phyloP scores from a whole-genome alignment of 208 protist species.

The Vickermania spadyakhi region DNA sequence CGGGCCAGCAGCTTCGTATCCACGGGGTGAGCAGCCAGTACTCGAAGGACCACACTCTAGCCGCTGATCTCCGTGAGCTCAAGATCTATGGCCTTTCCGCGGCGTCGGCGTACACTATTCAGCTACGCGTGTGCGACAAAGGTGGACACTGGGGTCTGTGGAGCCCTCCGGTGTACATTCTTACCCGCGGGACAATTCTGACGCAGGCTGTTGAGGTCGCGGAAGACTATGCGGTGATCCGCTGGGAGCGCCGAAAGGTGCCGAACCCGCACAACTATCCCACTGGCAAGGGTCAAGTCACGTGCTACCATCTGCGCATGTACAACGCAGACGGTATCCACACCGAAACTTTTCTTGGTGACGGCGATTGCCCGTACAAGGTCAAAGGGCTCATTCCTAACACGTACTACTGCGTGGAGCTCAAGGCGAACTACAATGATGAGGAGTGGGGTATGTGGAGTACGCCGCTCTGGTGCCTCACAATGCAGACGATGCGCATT shows the following conservation, averaged over 20 bases:
- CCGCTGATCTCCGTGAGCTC: constrained; percentile 67
- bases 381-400: constrained; percentile 73
- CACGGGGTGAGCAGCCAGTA: constrained; percentile 68
- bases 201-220: constrained; percentile 82
- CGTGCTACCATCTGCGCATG: constrained; percentile 85
- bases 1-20: constrained; percentile 85
- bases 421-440: constrained; percentile 91
- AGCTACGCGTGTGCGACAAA: constrained; percentile 74
- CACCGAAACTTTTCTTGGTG: constrained; percentile 78
- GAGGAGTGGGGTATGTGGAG: constrained; percentile 91
- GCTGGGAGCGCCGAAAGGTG: constrained; percentile 79
- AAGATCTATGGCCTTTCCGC: constrained; percentile 82
- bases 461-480: constrained; percentile 83
- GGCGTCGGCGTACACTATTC: constrained; percentile 81
- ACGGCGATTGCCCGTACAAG: constrained; percentile 84
- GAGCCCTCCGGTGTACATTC: constrained; percentile 67
- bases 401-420: constrained; percentile 87
- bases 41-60: constrained; percentile 75
- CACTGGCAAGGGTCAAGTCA: constrained; percentile 75
- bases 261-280: constrained; percentile 74
- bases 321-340: constrained; percentile 64
- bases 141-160: constrained; percentile 85
- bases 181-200: constrained; percentile 81
- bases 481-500: constrained; percentile 83
- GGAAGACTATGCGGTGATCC: constrained; percentile 80